Evolutionary conservation across 805 yeast genomes (phyloP).

Genomic region (Cyberlindnera euphorbiiphila): DNA sequence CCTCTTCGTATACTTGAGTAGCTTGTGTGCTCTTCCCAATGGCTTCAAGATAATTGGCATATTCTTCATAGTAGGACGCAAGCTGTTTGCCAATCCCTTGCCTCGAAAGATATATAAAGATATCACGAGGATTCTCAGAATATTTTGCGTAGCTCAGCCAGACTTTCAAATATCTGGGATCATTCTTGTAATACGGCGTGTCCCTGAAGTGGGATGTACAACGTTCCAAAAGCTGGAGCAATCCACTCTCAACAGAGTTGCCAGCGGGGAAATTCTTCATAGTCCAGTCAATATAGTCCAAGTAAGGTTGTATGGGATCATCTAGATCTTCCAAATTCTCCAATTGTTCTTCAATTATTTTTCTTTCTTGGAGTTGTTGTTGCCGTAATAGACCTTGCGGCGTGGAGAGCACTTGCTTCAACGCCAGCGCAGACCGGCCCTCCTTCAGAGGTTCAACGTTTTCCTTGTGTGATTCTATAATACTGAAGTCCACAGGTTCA

Average conservation of each 20-base stretch:
- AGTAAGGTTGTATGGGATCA: conserved; percentile 75
- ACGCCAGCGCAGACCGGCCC: conserved; percentile 64
- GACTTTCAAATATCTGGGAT: conserved; percentile 70
- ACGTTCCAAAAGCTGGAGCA: conserved; percentile 60
- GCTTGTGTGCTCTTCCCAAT: conserved; percentile 51
- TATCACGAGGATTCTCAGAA: conserved; percentile 65
- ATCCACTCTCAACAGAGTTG: conserved; percentile 56
- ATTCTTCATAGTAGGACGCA: conserved; percentile 75
- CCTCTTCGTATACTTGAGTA: conserved; percentile 51
- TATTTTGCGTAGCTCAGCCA: conserved; percentile 78
- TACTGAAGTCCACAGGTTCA: conserved; percentile 33
- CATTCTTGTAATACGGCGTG: conserved; percentile 67
- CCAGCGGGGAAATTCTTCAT: conserved; percentile 61
- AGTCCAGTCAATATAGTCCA: conserved; percentile 77
- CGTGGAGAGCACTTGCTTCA: conserved; percentile 41
- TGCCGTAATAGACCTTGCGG: conserved; percentile 28
- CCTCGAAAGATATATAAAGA: conserved; percentile 66
- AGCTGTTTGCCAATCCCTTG: conserved; percentile 66
- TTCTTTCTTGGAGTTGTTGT: conserved; percentile 34
- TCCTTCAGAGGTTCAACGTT: conserved; percentile 62
- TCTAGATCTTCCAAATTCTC: conserved; percentile 57
- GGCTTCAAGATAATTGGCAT: conserved; percentile 59
- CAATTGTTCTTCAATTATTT: conserved; percentile 47
- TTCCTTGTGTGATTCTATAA: conserved; percentile 66
- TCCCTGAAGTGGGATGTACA: conserved; percentile 70